Evolutionary conservation across 1,139 yeast genomes (phyloP), one percentile per base, ranked within the genome.

Genomic region (Hyphopichia khmerensis): DNA sequence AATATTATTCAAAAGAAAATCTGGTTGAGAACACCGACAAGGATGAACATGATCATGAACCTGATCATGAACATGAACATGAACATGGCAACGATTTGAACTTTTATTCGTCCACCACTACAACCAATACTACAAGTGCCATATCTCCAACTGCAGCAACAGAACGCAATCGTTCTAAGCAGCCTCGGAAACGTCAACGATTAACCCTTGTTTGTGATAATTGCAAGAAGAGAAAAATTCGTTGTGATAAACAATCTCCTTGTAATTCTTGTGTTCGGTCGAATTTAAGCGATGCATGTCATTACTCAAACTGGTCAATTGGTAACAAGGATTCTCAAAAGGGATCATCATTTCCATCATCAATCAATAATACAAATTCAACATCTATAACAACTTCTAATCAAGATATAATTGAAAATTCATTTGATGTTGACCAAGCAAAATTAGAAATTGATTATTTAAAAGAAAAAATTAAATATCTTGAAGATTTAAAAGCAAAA

Each of bases 171-270:
- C 10, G n/a, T 9, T 7, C 29, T 11, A 26, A 26, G n/a, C 29
- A 7, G 10, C 37, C 41, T 15, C 27, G 41, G 2, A 54, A 51
- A 40, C 39, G 49, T 11, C 55, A 55, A 41, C 44, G 62, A 37
- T 48, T 50, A 18, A 51, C 61, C 16, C 46, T 56, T 2, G 64
- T 59, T 10, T 59, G 64, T 41, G 48, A 45, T 26, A 51, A 53
- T 38, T 59, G 64, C 41, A 55, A 57, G 33, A 38, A 49, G 24
- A 46, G 56, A 36, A 59, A 59, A 45, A 55, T 57, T 46, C 55
- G 50, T 33, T 59, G 64, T 43, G 62, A 59, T 37, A 50, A 53
- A 35, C 50, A 48, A 4, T 35, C 36, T 17, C 64, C 64, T 1
- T 59, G 64, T 38, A 43, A 48, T 6, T 53, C 53, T 16, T 59